These are phyloP conservation scores for Paraconiothyrium brasiliense DNA, from an alignment of 2,329 filamentous ascomycete species.

Conservation along the genomic window DNA sequence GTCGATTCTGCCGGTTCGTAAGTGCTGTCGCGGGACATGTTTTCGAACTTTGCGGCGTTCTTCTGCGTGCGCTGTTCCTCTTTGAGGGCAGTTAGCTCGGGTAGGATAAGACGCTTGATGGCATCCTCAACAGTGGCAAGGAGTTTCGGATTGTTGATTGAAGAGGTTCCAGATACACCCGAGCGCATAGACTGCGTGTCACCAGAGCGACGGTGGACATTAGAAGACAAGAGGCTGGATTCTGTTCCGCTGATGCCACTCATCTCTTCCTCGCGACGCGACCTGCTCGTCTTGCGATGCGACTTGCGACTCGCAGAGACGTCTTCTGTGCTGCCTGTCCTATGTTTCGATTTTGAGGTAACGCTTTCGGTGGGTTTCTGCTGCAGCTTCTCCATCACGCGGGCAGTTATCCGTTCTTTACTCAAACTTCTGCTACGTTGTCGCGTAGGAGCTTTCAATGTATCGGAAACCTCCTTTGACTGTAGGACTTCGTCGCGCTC, in stretches of 20 bases:
- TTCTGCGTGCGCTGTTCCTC: conserved; percentile 84
- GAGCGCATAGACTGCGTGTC: conserved; percentile 69
- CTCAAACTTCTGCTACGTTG: conserved; percentile 71
- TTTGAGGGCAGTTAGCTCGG: conserved; percentile 90
- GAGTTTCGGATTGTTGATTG: conserved; percentile 90
- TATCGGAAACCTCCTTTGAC: conserved; percentile 47
- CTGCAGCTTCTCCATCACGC: conserved; percentile 73
- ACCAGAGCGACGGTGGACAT: conserved; percentile 64
- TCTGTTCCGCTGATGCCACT: conserved; percentile 60
- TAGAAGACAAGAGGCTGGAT: conserved; percentile 70
- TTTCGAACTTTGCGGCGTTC: conserved; percentile 74
- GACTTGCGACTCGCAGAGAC: conserved; percentile 43
- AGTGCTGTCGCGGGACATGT: conserved; percentile 58
- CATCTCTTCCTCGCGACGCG: conserved; percentile 55
- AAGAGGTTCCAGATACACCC: conserved; percentile 65
- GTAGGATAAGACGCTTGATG: conserved; percentile 86
- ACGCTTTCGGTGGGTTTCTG: conserved; percentile 55
- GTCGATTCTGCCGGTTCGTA: conserved; percentile 68
- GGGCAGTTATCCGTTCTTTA: conserved; percentile 72
- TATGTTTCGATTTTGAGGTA: conserved; percentile 32
- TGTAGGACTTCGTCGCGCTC: conserved; percentile 52
- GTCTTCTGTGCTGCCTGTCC: conserved; percentile 40
- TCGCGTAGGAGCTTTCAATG: conserved; percentile 67
- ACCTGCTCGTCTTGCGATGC: conserved; percentile 55
- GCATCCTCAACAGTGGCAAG: conserved; percentile 93